A percentile compares a stretch with the other conserved stretches of the same genome.
phyloP scores from a whole-genome alignment of 2,329 filamentous ascomycete genomes.

The Bipolaris zeicola region DNA sequence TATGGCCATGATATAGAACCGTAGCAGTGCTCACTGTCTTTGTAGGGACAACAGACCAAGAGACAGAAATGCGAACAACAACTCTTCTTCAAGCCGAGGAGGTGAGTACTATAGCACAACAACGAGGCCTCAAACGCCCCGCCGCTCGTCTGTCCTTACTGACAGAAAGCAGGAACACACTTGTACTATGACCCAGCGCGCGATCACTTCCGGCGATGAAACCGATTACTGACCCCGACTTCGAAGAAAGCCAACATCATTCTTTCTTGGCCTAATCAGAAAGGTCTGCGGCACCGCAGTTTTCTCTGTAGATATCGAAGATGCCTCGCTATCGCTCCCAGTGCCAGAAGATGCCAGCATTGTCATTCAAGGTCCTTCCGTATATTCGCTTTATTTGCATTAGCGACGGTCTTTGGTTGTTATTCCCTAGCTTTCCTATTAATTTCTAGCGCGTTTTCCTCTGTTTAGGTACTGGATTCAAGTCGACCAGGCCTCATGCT shows the following conservation, averaged over 20 bases:
- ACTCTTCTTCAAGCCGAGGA: neutral
- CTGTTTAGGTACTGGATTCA: neutral
- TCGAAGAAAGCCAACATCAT: neutral
- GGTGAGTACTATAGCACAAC: constrained; percentile 1
- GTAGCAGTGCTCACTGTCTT: constrained; percentile 1
- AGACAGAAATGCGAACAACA: constrained; percentile 6
- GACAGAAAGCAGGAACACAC: constrained; percentile 13
- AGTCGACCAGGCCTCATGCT: neutral
- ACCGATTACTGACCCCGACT: neutral
- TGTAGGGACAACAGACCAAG: constrained; percentile 42
- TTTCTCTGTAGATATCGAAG: constrained; percentile 29
- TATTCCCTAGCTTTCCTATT: neutral
- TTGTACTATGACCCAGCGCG: constrained; percentile 35
- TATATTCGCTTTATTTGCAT: neutral
- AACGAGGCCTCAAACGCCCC: neutral
- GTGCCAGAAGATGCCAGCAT: constrained; percentile 14
- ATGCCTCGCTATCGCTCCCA: constrained; percentile 2
- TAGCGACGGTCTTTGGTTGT: neutral
- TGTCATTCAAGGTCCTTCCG: neutral
- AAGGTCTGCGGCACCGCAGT: constrained; percentile 3
- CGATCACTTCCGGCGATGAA: constrained; percentile 24
- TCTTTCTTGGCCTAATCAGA: neutral
- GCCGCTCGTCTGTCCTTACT: neutral
- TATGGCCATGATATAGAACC: too few species aligned
- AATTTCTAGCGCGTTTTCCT: neutral